Conservation (phyloP, 352 stramenopile species). For the Thraustochytrium sp. region DNA sequence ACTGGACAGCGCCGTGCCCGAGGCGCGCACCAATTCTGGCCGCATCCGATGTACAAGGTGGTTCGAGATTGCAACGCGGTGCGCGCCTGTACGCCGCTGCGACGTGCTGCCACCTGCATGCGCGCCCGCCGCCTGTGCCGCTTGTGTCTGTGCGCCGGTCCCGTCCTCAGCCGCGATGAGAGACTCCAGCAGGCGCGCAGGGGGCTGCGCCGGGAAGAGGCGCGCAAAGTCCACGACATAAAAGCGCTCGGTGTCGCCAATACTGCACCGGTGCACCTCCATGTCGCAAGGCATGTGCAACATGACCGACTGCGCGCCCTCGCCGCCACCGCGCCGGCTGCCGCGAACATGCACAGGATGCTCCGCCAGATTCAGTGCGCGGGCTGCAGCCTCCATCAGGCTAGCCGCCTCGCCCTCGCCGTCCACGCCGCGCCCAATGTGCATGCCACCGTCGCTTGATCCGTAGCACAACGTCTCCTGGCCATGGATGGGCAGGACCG, state of each 20-base stretch:
- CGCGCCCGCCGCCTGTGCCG: too few species aligned
- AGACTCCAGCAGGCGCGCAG: not conserved
- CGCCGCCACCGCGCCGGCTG: not conserved
- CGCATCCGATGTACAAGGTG: not conserved
- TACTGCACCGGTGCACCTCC: constrained; percentile 7
- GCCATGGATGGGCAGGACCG: constrained; percentile 12
- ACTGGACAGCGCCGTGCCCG: not conserved
- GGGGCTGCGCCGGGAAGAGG: constrained; percentile 24
- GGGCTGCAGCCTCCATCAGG: not conserved
- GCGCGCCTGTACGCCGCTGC: too few species aligned
- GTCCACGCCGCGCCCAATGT: not conserved
- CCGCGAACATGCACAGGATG: not conserved
- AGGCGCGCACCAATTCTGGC: not conserved
- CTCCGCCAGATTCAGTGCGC: not conserved
- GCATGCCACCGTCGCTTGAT: not conserved
- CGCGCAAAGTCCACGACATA: constrained; percentile 42
- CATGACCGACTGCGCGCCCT: not conserved
- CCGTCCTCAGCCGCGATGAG: not conserved
- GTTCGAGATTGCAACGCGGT: not conserved
- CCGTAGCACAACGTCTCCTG: constrained; percentile 32
- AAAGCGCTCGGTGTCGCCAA: not conserved
- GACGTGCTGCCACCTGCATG: too few species aligned
- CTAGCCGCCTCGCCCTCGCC: not conserved
- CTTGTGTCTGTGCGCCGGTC: too few species aligned
- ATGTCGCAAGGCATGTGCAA: constrained; percentile 23